phyloP scores from a whole-genome alignment of 192 early-diverging fungal genomes.

The Linnemannia zychae region DNA sequence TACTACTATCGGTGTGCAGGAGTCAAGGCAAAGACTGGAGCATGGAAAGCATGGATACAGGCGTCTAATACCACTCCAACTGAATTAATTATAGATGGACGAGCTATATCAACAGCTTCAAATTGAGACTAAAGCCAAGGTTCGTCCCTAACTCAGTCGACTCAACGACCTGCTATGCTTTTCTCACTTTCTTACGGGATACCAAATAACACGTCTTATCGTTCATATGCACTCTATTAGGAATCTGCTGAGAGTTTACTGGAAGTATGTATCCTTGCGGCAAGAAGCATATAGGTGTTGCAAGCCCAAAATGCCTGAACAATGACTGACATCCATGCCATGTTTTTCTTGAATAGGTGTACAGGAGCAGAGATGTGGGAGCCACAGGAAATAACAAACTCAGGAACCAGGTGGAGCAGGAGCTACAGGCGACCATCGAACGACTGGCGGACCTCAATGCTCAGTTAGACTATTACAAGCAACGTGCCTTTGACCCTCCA shows the following conservation, averaged over 20 bases:
- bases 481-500: slow-evolving; percentile 47
- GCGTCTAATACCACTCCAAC: not conserved
- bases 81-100: slow-evolving; percentile 36
- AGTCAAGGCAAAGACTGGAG: too few species aligned
- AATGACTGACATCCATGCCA: not conserved
- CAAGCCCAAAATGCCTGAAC: not conserved
- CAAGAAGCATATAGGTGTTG: too few species aligned
- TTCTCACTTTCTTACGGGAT: not conserved
- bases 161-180: too few species aligned
- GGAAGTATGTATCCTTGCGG: slow-evolving; percentile 12
- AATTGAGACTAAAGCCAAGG: slow-evolving; percentile 43
- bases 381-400: slow-evolving; percentile 47
- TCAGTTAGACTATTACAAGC: slow-evolving; percentile 50
- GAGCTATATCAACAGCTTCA: slow-evolving; percentile 50
- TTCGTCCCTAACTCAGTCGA: not conserved
- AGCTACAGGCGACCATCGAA: slow-evolving; percentile 38
- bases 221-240: not conserved
- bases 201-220: not conserved
- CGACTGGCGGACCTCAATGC: slow-evolving; percentile 38
- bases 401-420: slow-evolving; percentile 42
- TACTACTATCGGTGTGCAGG: too few species aligned
- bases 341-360: slow-evolving; percentile 14
- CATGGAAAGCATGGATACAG: not conserved
- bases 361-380: slow-evolving; percentile 39
- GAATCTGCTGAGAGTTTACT: slow-evolving; percentile 43